These are phyloP conservation scores for Pichia membranifaciens DNA, from an alignment of 805 yeast genomes.

Conservation along the genomic window DNA sequence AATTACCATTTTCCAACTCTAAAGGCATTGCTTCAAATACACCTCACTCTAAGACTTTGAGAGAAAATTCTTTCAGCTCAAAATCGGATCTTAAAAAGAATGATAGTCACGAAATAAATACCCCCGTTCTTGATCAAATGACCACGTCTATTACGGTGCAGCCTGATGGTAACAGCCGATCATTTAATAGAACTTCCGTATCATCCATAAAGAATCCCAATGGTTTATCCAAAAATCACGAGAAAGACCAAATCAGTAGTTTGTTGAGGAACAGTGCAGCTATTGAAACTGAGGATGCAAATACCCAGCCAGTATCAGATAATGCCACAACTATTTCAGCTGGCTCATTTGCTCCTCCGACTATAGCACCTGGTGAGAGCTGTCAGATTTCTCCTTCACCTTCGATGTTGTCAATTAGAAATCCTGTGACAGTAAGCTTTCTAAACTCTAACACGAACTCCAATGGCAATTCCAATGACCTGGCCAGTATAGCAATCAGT, in stretches of 20 bases:
- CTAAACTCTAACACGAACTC: background rate
- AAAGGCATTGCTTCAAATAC: background rate
- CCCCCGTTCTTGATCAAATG: constrained; percentile 11
- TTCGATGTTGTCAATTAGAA: constrained; percentile 3
- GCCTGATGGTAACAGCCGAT: background rate
- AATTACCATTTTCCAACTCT: background rate
- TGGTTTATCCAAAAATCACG: background rate
- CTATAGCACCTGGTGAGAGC: background rate
- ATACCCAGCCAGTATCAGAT: background rate
- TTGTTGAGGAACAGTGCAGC: background rate
- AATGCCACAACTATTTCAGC: background rate
- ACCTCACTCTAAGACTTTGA: background rate
- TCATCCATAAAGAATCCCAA: background rate
- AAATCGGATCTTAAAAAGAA: background rate
- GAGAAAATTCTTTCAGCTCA: background rate
- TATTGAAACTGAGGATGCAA: background rate
- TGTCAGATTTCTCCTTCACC: constrained; percentile 4
- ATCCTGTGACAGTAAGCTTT: constrained; percentile 5
- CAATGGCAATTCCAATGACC: background rate
- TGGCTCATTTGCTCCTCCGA: background rate
- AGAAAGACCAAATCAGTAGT: background rate
- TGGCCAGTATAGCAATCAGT: background rate
- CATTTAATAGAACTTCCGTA: background rate
- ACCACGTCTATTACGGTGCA: constrained; percentile 6
- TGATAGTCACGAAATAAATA: background rate